Conservation (phyloP, 148 eudicot species). For the Pouteria glomerata region DNA sequence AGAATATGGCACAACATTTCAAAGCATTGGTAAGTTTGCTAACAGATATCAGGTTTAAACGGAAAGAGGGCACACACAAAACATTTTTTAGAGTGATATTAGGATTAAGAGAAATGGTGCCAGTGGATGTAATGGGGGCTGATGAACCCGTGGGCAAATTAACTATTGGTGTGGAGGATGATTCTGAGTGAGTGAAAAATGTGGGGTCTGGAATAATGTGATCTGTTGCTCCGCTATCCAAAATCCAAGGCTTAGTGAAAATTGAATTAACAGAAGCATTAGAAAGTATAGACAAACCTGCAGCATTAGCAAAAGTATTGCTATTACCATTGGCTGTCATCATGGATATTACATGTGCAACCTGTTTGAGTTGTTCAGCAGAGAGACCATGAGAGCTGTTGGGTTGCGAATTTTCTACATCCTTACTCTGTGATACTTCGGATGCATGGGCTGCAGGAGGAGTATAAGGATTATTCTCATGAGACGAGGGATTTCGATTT, state of each 20-base stretch:
- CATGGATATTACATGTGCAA: neutral
- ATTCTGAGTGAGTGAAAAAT: slow-evolving; percentile 3
- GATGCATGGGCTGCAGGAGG: slow-evolving; percentile 1
- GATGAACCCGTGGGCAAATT: neutral
- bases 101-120: neutral
- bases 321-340: neutral
- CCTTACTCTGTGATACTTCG: neutral
- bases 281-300: neutral
- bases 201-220: slow-evolving; percentile 11
- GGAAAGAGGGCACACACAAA: slow-evolving; percentile 2
- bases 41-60: no score
- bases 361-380: neutral
- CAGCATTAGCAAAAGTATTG: slow-evolving; percentile 7
- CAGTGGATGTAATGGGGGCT: neutral
- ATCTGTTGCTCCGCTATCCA: slow-evolving; percentile 18
- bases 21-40: neutral
- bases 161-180: neutral
- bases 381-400: neutral
- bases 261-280: neutral
- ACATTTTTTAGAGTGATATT: neutral
- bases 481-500: neutral
- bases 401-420: neutral
- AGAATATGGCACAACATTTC: slow-evolving; percentile 7
- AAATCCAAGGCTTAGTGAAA: slow-evolving; percentile 10
- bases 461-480: neutral